A percentile compares a stretch with the other conserved stretches of the same genome.
Conservation (phyloP, 2,329 filamentous ascomycete genomes). For the Sporothrix phasma region DNA sequence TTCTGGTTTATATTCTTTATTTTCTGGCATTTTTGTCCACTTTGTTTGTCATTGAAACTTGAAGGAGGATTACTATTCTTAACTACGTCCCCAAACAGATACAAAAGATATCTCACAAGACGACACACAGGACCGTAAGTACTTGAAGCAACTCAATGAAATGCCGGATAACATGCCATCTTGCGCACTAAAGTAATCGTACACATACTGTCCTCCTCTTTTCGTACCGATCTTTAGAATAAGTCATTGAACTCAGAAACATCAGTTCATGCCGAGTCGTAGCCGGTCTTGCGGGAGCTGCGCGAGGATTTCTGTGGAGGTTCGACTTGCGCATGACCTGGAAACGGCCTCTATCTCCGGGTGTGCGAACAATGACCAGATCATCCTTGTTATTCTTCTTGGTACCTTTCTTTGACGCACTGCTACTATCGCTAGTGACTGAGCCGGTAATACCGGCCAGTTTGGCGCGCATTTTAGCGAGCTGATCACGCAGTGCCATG, state of each 20-base stretch:
- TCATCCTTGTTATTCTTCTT: conserved; percentile 17
- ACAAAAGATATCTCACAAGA: too few relatives aligned
- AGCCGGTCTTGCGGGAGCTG: conserved; percentile 12
- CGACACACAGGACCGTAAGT: too few relatives aligned
- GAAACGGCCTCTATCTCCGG: conserved; percentile 17
- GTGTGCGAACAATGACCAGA: conserved; percentile 18
- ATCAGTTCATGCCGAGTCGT: conserved; percentile 8
- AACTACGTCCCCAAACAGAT: too few relatives aligned
- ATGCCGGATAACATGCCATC: too few relatives aligned
- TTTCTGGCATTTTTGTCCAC: too few relatives aligned
- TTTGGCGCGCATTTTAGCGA: conserved; percentile 15
- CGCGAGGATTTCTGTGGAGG: conserved; percentile 15
- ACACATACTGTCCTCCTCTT: background rate
- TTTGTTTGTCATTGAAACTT: too few relatives aligned
- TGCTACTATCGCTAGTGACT: background rate
- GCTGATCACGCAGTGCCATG: conserved; percentile 13
- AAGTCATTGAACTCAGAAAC: too few relatives aligned
- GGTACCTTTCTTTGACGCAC: background rate
- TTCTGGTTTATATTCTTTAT: too few relatives aligned
- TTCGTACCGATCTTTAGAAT: background rate
- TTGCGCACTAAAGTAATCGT: background rate
- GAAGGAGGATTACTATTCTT: too few relatives aligned
- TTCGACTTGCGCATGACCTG: conserved; percentile 19
- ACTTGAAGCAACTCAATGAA: too few relatives aligned
- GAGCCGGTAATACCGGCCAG: conserved; percentile 1